Evolutionary conservation across 2,329 filamentous ascomycete genomes (phyloP).

Genomic region (Scolecobasidium constrictum): DNA sequence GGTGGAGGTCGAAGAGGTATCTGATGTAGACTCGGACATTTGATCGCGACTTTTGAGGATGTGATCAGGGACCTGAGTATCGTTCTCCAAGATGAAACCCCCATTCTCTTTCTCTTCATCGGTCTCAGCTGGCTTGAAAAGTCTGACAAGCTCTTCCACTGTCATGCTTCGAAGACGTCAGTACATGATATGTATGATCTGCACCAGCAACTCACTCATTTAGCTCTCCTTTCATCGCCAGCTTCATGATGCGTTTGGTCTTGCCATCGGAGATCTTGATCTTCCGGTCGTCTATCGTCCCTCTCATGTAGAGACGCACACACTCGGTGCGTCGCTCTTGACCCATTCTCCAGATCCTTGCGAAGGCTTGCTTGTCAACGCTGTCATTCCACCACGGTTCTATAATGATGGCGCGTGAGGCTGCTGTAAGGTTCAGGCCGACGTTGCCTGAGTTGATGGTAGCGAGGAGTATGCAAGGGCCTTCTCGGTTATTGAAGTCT

Average conservation of each 20-base stretch:
- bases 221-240: constrained; percentile 19
- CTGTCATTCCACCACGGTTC: constrained; percentile 50
- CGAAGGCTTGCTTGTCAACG: constrained; percentile 52
- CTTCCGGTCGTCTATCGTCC: constrained; percentile 49
- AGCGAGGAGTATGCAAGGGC: constrained; percentile 40
- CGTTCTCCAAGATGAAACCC: too few relatives aligned
- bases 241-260: constrained; percentile 27
- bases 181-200: too few relatives aligned
- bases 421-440: constrained; percentile 49
- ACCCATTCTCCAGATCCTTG: constrained; percentile 53
- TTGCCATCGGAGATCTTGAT: constrained; percentile 46
- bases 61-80: too few relatives aligned
- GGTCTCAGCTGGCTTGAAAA: too few relatives aligned
- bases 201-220: background rate
- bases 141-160: too few relatives aligned
- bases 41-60: too few relatives aligned
- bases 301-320: constrained; percentile 43
- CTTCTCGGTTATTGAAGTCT: constrained; percentile 30
- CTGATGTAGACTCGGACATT: too few relatives aligned
- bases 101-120: too few relatives aligned
- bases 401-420: constrained; percentile 36
- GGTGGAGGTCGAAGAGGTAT: too few relatives aligned
- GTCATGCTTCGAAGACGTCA: too few relatives aligned
- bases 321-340: constrained; percentile 51
- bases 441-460: constrained; percentile 46